These are phyloP conservation scores for Solanum chaucha DNA, from an alignment of 257 asterid genomes.

Conservation along the genomic window DNA sequence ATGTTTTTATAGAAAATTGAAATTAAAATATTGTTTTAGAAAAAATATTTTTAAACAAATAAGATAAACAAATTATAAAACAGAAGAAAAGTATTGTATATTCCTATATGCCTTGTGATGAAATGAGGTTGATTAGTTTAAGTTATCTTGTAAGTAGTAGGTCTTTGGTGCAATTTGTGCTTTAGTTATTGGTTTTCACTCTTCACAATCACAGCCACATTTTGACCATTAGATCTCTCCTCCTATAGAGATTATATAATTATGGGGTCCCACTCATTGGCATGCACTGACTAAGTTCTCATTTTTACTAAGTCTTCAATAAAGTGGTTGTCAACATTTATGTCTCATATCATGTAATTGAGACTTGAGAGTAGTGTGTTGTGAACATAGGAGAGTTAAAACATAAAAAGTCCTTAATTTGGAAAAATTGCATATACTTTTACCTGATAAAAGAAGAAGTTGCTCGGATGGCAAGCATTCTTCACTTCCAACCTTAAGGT, in stretches of 20 bases:
- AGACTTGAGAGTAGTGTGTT: background rate
- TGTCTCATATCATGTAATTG: background rate
- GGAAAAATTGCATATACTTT: background rate
- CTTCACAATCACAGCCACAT: background rate
- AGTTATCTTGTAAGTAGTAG: background rate
- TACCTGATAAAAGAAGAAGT: background rate
- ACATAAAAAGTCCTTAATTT: background rate
- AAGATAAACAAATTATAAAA: background rate
- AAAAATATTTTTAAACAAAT: background rate
- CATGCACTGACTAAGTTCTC: background rate
- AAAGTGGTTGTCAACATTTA: background rate
- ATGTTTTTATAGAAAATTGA: background rate
- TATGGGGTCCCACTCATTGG: background rate
- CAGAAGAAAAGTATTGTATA: background rate
- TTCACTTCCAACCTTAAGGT: background rate
- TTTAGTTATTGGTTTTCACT: background rate
- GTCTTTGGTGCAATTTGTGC: background rate
- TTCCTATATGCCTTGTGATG: background rate
- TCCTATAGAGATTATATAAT: background rate
- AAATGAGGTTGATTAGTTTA: background rate
- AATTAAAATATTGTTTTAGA: background rate
- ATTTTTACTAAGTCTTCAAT: background rate
- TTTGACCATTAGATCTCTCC: background rate
- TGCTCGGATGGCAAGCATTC: rapidly evolving
- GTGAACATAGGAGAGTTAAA: background rate